Evolutionary conservation across 495 filamentous ascomycete species (phyloP), one percentile per base, ranked within the genome.

Genomic region (Pyrenopolyporus hunteri): DNA sequence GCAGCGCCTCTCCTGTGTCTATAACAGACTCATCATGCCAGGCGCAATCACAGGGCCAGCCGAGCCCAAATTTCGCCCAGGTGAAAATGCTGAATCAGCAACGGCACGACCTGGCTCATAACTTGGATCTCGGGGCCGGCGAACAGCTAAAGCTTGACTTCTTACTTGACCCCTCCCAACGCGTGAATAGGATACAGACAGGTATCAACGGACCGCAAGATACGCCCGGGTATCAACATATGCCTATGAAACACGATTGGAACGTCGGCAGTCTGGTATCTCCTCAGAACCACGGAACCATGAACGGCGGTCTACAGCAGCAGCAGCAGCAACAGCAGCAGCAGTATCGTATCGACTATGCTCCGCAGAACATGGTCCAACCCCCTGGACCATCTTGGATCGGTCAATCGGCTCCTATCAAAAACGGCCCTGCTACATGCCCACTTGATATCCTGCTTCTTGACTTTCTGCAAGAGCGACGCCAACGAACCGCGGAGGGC

Each of bases 401-500:
- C 20, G 47, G 54, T 10, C 37, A 11, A 28, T 57, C 78, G 23
- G 77, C 76, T 8, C 82, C 86, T 7, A 77, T 89, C 28, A 78
- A 78, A 29, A 88, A 89, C 59, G 75, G 79, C 11, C 65, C 78
- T 6, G 81, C 90, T 2, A 89, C 86, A 5, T 92, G 88, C 69
- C 81, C 89, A 0, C 77, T 94, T 6, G 91, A 94, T 67, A 77
- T 70, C 52, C 80, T 96, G 22, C 77, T 96, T 37, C 76, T 91
- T n/a, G 85, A 91, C 63, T 93, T 93, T 67, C 79, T 93, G 11
- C 74, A 81, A n/a, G 83, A 87, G 45, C 78, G 85, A 25, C 88
- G 86, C 19, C 80, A 81, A 37, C 85, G 85, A 49, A 81, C 85
- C 1, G 80, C 83, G 0, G 80, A 87, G 51, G 87, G 89, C 16